These are phyloP conservation scores for Laetiporus sulphureus DNA, from an alignment of 1,284 basidiomycete genomes.

Conservation along the genomic window DNA sequence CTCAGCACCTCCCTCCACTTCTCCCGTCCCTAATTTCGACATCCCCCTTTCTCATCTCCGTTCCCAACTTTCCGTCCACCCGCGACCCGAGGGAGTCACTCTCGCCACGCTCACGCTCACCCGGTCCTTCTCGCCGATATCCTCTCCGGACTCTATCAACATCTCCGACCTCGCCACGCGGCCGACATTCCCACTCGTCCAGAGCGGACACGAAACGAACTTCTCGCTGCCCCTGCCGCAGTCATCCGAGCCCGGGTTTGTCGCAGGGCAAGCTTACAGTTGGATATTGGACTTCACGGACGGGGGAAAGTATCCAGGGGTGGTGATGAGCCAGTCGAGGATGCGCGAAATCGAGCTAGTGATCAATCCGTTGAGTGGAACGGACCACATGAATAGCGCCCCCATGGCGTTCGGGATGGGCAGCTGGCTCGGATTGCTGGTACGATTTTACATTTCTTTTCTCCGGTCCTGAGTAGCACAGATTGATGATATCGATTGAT, in stretches of 20 bases:
- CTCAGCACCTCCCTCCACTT: slow-evolving; percentile 7
- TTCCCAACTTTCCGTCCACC: slow-evolving; percentile 32
- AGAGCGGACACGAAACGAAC: slow-evolving; percentile 35
- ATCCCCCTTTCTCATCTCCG: slow-evolving; percentile 45
- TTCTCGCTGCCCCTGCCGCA: too few species aligned
- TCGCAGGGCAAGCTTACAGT: too few species aligned
- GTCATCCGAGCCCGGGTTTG: too few species aligned
- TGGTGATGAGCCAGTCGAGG: slow-evolving; percentile 64
- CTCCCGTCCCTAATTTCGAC: slow-evolving; percentile 34
- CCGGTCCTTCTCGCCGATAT: slow-evolving; percentile 21
- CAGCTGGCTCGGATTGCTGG: slow-evolving; percentile 49
- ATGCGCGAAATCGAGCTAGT: slow-evolving; percentile 63
- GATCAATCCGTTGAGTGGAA: slow-evolving; percentile 47
- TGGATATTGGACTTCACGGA: slow-evolving; percentile 73
- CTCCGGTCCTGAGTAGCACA: neutral
- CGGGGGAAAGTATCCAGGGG: slow-evolving; percentile 41
- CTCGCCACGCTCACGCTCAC: slow-evolving; percentile 51
- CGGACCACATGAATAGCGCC: slow-evolving; percentile 34
- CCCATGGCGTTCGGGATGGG: slow-evolving; percentile 42
- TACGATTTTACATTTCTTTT: slow-evolving; percentile 5
- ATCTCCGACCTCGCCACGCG: slow-evolving; percentile 20
- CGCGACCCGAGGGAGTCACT: slow-evolving; percentile 39
- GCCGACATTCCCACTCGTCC: slow-evolving; percentile 33
- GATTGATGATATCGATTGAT: too few species aligned
- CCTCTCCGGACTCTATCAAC: slow-evolving; percentile 15